Evolutionary conservation across 2,329 filamentous ascomycete genomes (phyloP).

Genomic region (Sclerotinia trifoliorum): DNA sequence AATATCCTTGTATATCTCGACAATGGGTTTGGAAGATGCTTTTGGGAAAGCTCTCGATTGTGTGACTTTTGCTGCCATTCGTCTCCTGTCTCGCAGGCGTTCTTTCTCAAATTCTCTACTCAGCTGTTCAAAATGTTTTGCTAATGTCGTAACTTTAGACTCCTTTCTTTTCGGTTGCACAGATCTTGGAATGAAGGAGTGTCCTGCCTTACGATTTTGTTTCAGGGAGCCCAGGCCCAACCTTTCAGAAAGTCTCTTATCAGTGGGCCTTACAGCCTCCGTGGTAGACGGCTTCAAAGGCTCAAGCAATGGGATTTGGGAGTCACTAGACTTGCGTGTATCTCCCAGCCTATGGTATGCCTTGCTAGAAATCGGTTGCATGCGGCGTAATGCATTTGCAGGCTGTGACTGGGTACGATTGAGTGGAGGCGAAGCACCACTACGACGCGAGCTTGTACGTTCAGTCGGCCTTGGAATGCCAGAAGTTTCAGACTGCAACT

Average conservation of each 20-base stretch:
- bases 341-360: constrained; percentile 30
- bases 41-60: constrained; percentile 80
- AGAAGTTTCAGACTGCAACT: constrained; percentile 32
- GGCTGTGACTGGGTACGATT: constrained; percentile 41
- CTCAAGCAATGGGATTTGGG: constrained; percentile 29
- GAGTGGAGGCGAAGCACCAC: constrained; percentile 37
- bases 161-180: constrained; percentile 68
- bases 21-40: constrained; percentile 90
- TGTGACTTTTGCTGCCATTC: constrained; percentile 73
- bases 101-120: constrained; percentile 91
- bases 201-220: constrained; percentile 51
- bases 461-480: constrained; percentile 39
- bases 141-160: constrained; percentile 83
- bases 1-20: constrained; percentile 93
- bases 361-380: constrained; percentile 31
- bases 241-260: constrained; percentile 77
- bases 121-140: constrained; percentile 93
- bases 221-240: constrained; percentile 67
- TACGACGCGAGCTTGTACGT: constrained; percentile 32
- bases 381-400: constrained; percentile 37
- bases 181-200: constrained; percentile 87
- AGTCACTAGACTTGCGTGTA: constrained; percentile 27
- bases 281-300: constrained; percentile 31
- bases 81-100: constrained; percentile 78
- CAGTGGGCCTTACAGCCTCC: constrained; percentile 36